Percentiles rank a stretch among this genome's conserved stretches.
Conservation (phyloP, 2,329 filamentous ascomycete genomes). For the Arthrocladium fulminans region DNA sequence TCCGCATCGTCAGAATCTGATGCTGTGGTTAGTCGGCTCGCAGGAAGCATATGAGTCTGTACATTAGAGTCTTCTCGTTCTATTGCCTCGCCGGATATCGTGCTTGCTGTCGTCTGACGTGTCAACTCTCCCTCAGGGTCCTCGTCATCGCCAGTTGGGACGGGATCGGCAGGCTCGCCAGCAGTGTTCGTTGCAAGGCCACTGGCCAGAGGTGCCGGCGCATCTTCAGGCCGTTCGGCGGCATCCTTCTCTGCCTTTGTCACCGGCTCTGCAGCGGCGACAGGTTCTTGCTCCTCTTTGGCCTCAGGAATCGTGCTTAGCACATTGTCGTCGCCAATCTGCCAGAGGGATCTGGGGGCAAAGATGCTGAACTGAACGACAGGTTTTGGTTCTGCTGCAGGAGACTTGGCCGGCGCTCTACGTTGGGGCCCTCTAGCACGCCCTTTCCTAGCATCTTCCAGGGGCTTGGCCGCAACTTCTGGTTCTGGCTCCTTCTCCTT, state of each 20-base stretch:
- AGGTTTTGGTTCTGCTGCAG: conserved; percentile 13
- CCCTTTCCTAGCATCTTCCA: conserved; percentile 81
- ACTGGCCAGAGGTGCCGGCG: conserved; percentile 23
- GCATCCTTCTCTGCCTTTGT: conserved; percentile 1
- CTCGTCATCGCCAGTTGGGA: conserved; percentile 22
- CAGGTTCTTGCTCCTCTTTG: conserved; percentile 44
- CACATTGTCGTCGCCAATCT: conserved; percentile 18
- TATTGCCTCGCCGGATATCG: conserved; percentile 13
- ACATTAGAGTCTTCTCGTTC: conserved; percentile 16
- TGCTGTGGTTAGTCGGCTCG: conserved; percentile 18
- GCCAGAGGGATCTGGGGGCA: conserved; percentile 18
- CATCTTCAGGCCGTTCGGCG: conserved; percentile 8
- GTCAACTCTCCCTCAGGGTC: conserved; percentile 16
- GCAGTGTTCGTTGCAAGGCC: conserved; percentile 28
- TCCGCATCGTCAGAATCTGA: conserved; percentile 1
- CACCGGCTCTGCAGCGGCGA: neutral
- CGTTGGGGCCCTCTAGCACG: conserved; percentile 80
- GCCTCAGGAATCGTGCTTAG: conserved; percentile 13
- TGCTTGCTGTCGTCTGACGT: conserved; percentile 17
- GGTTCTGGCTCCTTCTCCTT: conserved; percentile 48
- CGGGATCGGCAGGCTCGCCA: conserved; percentile 30
- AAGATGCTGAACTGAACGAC: conserved; percentile 15
- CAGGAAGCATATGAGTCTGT: conserved; percentile 16
- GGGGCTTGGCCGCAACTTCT: conserved; percentile 63
- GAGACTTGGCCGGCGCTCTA: conserved; percentile 54